Evolutionary conservation across 805 yeast genomes (phyloP).

Genomic region (Wickerhamomyces xylosicus): DNA sequence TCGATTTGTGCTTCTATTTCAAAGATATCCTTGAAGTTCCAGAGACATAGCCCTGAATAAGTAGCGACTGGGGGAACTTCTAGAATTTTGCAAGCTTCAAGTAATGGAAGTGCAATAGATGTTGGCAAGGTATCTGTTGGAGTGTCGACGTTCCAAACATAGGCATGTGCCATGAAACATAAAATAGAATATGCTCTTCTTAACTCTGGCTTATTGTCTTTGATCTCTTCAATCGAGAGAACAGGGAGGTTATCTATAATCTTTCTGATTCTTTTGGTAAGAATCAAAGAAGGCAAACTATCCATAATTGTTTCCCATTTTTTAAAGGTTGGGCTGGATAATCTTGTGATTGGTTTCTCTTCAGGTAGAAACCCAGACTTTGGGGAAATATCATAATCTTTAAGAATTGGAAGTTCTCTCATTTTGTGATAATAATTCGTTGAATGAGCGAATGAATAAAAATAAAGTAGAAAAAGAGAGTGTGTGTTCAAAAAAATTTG

Average conservation of each 20-base stretch:
- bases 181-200: conserved; percentile 77
- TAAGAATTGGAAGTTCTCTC: conserved; percentile 35
- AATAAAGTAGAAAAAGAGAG: not conserved
- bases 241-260: conserved; percentile 58
- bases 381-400: conserved; percentile 62
- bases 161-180: conserved; percentile 78
- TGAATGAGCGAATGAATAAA: not conserved
- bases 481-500: no score
- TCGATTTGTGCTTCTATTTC: conserved; percentile 6
- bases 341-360: conserved; percentile 44
- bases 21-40: conserved; percentile 67
- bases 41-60: conserved; percentile 76
- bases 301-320: conserved; percentile 71
- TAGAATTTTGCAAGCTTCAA: conserved; percentile 44
- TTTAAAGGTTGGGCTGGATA: conserved; percentile 51
- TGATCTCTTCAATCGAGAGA: conserved; percentile 35
- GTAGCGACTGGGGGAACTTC: conserved; percentile 83
- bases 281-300: conserved; percentile 63
- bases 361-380: conserved; percentile 74
- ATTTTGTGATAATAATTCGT: conserved; percentile 2
- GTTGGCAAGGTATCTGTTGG: conserved; percentile 58
- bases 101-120: conserved; percentile 61
- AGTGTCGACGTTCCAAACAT: conserved; percentile 71
- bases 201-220: conserved; percentile 34
- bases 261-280: conserved; percentile 49